These are phyloP conservation scores for Cicer cuneatum DNA, from an alignment of 306 rosid species.

Conservation along the genomic window DNA sequence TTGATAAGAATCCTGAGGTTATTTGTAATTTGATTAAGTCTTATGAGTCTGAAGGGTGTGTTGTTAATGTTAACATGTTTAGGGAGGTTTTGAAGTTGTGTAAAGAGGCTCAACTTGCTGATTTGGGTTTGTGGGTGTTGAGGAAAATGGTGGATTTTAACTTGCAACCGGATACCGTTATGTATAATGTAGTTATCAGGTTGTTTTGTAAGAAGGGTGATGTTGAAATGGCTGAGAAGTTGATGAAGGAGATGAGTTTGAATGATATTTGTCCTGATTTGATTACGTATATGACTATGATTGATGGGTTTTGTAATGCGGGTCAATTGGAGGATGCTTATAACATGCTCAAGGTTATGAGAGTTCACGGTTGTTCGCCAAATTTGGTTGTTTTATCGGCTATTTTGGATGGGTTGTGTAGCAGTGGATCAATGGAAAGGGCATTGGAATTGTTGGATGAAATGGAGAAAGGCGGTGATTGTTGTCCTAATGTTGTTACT, in stretches of 20 bases:
- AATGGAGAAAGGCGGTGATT: constrained; percentile 77
- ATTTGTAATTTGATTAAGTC: constrained; percentile 63
- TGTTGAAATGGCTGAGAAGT: constrained; percentile 59
- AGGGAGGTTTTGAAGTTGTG: constrained; percentile 71
- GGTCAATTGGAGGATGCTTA: constrained; percentile 71
- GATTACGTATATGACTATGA: constrained; percentile 71
- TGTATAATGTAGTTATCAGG: constrained; percentile 71
- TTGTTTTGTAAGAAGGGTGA: constrained; percentile 71
- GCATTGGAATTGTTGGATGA: constrained; percentile 68
- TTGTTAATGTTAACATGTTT: constrained; percentile 62
- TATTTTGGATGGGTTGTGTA: constrained; percentile 68
- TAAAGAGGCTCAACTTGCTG: constrained; percentile 71
- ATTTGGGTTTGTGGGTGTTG: constrained; percentile 68
- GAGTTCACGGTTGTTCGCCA: constrained; percentile 65
- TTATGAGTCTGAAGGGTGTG: constrained; percentile 65
- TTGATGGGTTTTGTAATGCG: constrained; percentile 71
- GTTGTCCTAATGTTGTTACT: constrained; percentile 73
- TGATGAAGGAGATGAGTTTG: constrained; percentile 65
- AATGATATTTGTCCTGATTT: constrained; percentile 65
- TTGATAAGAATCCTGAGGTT: constrained; percentile 57
- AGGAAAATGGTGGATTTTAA: constrained; percentile 64
- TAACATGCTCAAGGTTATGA: constrained; percentile 62
- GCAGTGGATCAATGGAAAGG: constrained; percentile 55
- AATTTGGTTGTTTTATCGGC: constrained; percentile 69
- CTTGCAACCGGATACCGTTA: constrained; percentile 63